These are phyloP conservation scores for Cyclotella cryptica DNA, from an alignment of 108 stramenopile species.

Conservation along the genomic window DNA sequence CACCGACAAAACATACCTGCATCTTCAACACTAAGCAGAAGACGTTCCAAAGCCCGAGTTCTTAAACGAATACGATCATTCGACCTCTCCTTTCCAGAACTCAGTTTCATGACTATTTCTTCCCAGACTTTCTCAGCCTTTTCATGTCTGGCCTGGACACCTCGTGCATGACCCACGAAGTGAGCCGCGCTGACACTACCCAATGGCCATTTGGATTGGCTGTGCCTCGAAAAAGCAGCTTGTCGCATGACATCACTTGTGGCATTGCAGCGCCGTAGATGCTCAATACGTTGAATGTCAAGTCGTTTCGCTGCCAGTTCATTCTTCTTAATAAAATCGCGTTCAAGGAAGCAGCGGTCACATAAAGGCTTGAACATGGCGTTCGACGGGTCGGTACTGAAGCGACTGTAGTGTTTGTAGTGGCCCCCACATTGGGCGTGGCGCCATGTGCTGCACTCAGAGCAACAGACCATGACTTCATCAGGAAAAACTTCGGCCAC, in stretches of 20 bases:
- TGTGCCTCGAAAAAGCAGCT: conserved; percentile 79
- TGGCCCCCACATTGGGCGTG: conserved; percentile 89
- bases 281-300: conserved; percentile 73
- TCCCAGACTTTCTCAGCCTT: conserved; percentile 89
- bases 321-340: conserved; percentile 49
- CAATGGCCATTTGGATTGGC: conserved; percentile 85
- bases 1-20: conserved; percentile 64
- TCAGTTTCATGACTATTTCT: conserved; percentile 65
- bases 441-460: conserved; percentile 86
- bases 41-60: conserved; percentile 78
- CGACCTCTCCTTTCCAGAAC: conserved; percentile 43
- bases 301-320: conserved; percentile 58
- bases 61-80: conserved; percentile 72
- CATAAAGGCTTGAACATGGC: conserved; percentile 67
- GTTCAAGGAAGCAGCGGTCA: conserved; percentile 78
- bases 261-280: conserved; percentile 74
- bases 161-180: conserved; percentile 75
- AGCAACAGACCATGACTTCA: conserved; percentile 86
- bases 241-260: conserved; percentile 82
- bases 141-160: conserved; percentile 82
- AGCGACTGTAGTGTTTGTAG: conserved; percentile 68
- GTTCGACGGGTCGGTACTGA: conserved; percentile 55
- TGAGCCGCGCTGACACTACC: conserved; percentile 77
- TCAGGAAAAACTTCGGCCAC: conserved; percentile 77
- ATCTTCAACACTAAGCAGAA: conserved; percentile 77